Percentiles rank a stretch among this genome's conserved stretches.
These are phyloP conservation scores for Kuraishia capsulata DNA, from an alignment of 805 yeast species.

Conservation along the genomic window DNA sequence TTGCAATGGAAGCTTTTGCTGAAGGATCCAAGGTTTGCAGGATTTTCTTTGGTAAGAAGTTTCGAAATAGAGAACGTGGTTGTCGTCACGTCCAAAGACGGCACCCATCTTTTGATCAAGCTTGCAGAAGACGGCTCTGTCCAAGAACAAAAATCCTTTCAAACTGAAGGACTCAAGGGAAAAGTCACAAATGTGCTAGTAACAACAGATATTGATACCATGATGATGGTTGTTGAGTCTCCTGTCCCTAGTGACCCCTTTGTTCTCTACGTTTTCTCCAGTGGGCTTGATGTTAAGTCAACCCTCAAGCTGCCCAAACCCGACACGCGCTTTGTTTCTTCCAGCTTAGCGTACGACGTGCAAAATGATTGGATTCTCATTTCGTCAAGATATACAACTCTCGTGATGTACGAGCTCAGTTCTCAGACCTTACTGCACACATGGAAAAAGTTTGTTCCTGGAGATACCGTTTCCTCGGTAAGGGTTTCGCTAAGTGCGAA, in stretches of 20 bases:
- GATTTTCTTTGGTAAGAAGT: conserved; percentile 18
- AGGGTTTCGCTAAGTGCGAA: conserved; percentile 22
- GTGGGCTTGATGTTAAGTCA: conserved; percentile 15
- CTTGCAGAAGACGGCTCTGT: conserved; percentile 27
- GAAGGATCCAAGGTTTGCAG: conserved; percentile 15
- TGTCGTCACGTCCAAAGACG: conserved; percentile 22
- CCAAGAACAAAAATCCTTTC: conserved; percentile 11
- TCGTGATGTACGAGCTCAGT: conserved; percentile 43
- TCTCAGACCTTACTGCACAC: conserved; percentile 10
- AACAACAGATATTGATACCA: conserved; percentile 16
- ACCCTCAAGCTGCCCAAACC: conserved; percentile 13
- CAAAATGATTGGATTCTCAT: conserved; percentile 35
- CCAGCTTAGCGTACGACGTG: conserved; percentile 40
- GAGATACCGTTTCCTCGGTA: conserved; percentile 62
- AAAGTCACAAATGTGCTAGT: conserved; percentile 43
- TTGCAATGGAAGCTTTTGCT: conserved; percentile 18
- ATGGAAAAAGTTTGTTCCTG: conserved; percentile 45
- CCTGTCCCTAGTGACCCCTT: conserved; percentile 59
- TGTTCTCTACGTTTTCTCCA: conserved; percentile 27
- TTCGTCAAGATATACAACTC: conserved; percentile 66
- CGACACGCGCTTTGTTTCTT: conserved; percentile 38
- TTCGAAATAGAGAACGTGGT: conserved; percentile 12
- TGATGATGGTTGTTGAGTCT: conserved; percentile 46
- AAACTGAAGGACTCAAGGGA: conserved; percentile 22
- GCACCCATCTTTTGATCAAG: conserved; percentile 33